A percentile compares a stretch with the other conserved stretches of the same genome.
These are phyloP conservation scores for Xerocomus spinulosus DNA, from an alignment of 768 basidiomycete genomes.

Conservation along the genomic window DNA sequence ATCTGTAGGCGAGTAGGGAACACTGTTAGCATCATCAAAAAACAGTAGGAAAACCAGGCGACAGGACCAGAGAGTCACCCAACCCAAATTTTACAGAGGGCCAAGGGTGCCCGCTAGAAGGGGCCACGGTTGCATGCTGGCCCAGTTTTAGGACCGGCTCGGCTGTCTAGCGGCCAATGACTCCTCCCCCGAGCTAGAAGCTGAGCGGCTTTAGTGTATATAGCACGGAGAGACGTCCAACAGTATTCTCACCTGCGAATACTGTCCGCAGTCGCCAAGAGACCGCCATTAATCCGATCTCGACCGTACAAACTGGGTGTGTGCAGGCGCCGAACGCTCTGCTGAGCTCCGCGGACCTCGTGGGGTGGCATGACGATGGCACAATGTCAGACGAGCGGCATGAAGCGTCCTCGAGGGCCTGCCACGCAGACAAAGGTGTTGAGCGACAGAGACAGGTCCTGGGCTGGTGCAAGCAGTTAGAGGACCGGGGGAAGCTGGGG, in stretches of 20 bases:
- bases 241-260: background rate
- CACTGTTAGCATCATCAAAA: background rate
- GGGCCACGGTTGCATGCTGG: background rate
- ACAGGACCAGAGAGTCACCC: background rate
- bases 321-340: background rate
- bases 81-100: background rate
- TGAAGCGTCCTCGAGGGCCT: background rate
- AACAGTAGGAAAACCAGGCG: background rate
- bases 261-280: background rate
- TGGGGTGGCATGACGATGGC: background rate
- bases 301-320: background rate
- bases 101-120: background rate
- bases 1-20: background rate
- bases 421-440: background rate
- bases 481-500: background rate
- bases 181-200: background rate
- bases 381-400: background rate
- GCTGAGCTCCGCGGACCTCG: too few relatives aligned
- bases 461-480: background rate
- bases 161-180: background rate
- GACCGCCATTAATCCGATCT: background rate
- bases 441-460: background rate
- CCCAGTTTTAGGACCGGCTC: background rate
- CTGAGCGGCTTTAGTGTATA: background rate
- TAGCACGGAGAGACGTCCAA: background rate